Evolutionary conservation across 2,329 filamentous ascomycete genomes (phyloP).

Genomic region (Lachnellula occidentalis): DNA sequence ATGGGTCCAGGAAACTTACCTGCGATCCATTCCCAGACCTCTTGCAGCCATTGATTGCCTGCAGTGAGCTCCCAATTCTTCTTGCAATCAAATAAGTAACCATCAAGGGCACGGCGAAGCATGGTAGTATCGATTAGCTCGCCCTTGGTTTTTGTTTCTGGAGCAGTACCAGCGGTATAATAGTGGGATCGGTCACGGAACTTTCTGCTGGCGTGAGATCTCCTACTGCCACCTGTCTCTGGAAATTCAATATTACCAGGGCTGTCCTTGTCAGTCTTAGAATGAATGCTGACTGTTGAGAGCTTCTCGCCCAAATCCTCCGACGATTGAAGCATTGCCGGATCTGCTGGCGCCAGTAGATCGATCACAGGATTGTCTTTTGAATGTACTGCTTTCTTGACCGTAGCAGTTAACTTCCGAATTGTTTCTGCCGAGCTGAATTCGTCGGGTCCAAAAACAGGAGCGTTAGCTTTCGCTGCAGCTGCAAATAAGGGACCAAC

Average conservation of each 20-base stretch:
- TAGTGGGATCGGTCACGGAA: conserved; percentile 47
- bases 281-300: conserved; percentile 10
- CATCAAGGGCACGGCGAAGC: conserved; percentile 54
- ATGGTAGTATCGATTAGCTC: conserved; percentile 44
- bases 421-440: conserved; percentile 31
- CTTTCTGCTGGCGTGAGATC: conserved; percentile 44
- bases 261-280: background rate
- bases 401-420: conserved; percentile 27
- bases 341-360: conserved; percentile 10
- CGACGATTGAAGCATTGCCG: background rate
- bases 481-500: conserved; percentile 51
- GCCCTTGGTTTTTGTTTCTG: conserved; percentile 11
- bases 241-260: background rate
- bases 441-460: conserved; percentile 52
- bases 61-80: conserved; percentile 62
- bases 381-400: conserved; percentile 18
- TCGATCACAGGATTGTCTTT: conserved; percentile 20
- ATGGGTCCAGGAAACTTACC: conserved; percentile 40
- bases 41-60: conserved; percentile 69
- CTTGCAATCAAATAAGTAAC: conserved; percentile 58
- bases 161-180: conserved; percentile 30
- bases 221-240: background rate
- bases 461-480: conserved; percentile 46
- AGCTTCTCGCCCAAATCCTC: conserved; percentile 10
- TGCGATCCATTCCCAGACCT: conserved; percentile 72